Evolutionary conservation across 2,329 filamentous ascomycete species (phyloP).

Genomic region (Metarhizium humberi): DNA sequence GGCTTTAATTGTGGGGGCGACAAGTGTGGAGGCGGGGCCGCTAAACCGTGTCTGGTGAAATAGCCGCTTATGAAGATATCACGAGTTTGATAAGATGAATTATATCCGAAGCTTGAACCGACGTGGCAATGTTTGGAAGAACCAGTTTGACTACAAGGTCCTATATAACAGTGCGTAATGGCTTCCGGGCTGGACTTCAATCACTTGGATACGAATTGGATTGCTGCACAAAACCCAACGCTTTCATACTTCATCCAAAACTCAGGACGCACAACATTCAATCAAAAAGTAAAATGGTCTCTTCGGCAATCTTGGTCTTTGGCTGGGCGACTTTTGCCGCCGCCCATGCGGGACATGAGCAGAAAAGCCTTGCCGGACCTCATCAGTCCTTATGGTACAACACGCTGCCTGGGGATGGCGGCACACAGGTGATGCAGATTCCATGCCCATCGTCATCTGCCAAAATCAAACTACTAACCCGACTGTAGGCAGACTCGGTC

Average conservation of each 20-base stretch:
- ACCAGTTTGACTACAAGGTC: too few relatives aligned
- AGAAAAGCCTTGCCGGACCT: conserved; percentile 57
- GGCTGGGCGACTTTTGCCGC: conserved; percentile 39
- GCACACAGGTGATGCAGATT: conserved; percentile 56
- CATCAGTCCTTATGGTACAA: conserved; percentile 76
- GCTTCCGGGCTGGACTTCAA: too few relatives aligned
- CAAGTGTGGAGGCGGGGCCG: background rate
- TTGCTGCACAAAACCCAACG: too few relatives aligned
- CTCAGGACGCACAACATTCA: too few relatives aligned
- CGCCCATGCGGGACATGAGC: conserved; percentile 52
- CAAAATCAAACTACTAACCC: background rate
- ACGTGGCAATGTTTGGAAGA: too few relatives aligned
- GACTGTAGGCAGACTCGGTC: conserved; percentile 65
- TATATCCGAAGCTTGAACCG: too few relatives aligned
- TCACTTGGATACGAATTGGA: too few relatives aligned
- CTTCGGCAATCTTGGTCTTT: conserved; percentile 20
- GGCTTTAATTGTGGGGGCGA: background rate
- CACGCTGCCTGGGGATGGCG: conserved; percentile 70
- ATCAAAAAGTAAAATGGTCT: background rate
- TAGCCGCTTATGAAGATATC: background rate
- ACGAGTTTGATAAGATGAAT: too few relatives aligned
- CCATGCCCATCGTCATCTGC: background rate
- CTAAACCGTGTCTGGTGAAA: background rate
- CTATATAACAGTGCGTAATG: too few relatives aligned
- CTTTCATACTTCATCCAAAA: too few relatives aligned